Evolutionary conservation across 2,329 filamentous ascomycete genomes (phyloP).

Genomic region (Rugonectria rugulosa): DNA sequence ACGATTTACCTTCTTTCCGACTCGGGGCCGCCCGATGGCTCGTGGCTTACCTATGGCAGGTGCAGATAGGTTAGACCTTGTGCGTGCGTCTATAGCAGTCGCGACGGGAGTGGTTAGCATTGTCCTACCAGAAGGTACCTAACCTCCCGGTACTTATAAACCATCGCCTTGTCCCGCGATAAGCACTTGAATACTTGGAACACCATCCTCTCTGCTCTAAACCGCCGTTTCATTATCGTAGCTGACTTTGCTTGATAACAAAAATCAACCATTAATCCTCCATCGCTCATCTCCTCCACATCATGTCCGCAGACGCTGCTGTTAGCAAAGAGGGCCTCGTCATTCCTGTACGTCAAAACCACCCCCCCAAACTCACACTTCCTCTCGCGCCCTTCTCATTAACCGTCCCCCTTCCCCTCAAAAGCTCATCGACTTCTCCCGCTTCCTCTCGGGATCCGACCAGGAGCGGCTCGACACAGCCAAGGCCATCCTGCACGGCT

Average conservation of each 20-base stretch:
- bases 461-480: slow-evolving; percentile 71
- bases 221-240: no score
- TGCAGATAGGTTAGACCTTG: not conserved
- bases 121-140: no score
- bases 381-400: not conserved
- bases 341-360: slow-evolving; percentile 58
- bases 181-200: no score
- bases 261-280: no score
- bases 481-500: slow-evolving; percentile 76
- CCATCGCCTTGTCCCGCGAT: no score
- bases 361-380: slow-evolving; percentile 9
- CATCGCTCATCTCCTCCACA: no score
- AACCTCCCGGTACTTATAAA: no score
- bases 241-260: no score
- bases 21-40: not conserved
- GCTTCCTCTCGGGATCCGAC: slow-evolving; percentile 70
- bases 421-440: slow-evolving; percentile 66
- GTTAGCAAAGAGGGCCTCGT: slow-evolving; percentile 61
- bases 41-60: not conserved
- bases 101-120: no score
- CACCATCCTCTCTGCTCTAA: no score
- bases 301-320: slow-evolving; percentile 49
- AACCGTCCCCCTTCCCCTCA: not conserved
- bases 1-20: slow-evolving; percentile 5
- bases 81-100: no score